phyloP scores from a whole-genome alignment of 2,329 filamentous ascomycete genomes.

The Fusarium odoratissimum region DNA sequence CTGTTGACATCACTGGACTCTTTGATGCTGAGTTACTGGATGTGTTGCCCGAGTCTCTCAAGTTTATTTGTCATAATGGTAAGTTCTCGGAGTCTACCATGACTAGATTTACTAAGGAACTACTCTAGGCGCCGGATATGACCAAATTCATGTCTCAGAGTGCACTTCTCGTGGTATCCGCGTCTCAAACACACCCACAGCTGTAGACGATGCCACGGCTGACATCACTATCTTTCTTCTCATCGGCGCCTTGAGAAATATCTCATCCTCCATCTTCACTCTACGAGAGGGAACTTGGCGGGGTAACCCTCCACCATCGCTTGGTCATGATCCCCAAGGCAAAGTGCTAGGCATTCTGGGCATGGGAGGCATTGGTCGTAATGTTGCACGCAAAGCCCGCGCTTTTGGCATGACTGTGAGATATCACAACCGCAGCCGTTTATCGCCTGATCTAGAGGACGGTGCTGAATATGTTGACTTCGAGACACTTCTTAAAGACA shows the following conservation, averaged over 20 bases:
- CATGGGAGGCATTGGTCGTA: conserved; percentile 87
- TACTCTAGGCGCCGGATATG: conserved; percentile 80
- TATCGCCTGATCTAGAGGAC: conserved; percentile 66
- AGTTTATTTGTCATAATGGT: conserved; percentile 72
- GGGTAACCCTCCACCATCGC: conserved; percentile 65
- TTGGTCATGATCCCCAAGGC: conserved; percentile 81
- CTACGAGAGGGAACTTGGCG: conserved; percentile 77
- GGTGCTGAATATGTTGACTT: conserved; percentile 77
- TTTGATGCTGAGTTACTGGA: conserved; percentile 78
- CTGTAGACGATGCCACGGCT: conserved; percentile 85
- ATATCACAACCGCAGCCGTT: conserved; percentile 77
- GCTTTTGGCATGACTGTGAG: conserved; percentile 81
- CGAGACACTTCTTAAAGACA: conserved; percentile 75
- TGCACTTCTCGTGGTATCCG: conserved; percentile 74
- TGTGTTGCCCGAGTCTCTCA: conserved; percentile 63
- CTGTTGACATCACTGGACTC: conserved; percentile 71
- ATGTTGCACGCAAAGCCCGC: conserved; percentile 78
- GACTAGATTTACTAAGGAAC: not conserved
- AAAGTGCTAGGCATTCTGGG: conserved; percentile 84
- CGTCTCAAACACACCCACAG: conserved; percentile 85
- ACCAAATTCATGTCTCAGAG: conserved; percentile 79
- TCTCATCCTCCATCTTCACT: conserved; percentile 73
- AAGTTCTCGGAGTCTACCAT: not conserved
- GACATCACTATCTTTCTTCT: conserved; percentile 85
- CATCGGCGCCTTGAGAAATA: conserved; percentile 80